These are phyloP conservation scores for Quillaja saponaria DNA, from an alignment of 306 rosid genomes.

Conservation along the genomic window DNA sequence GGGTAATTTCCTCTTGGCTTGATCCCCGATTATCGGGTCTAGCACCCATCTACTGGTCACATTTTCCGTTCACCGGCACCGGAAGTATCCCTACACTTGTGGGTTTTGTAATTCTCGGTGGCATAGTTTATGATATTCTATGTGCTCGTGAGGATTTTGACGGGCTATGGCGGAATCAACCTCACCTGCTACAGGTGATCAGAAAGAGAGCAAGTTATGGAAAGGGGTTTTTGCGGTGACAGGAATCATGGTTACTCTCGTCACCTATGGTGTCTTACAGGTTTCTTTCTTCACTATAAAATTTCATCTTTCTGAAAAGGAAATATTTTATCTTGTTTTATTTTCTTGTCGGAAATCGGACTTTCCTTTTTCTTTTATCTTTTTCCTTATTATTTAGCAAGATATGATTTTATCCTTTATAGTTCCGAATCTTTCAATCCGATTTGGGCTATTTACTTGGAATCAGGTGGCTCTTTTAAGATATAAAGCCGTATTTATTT, in stretches of 20 bases:
- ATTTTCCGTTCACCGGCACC: not conserved
- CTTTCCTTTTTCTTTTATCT: not conserved
- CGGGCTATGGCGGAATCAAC: constrained; percentile 64
- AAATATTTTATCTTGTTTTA: too few relatives aligned
- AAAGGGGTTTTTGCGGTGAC: constrained; percentile 69
- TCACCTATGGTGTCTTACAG: constrained; percentile 93
- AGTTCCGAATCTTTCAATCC: too few relatives aligned
- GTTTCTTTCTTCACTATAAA: constrained; percentile 38
- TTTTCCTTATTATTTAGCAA: not conserved
- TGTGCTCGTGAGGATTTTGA: too few relatives aligned
- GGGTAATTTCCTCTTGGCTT: not conserved
- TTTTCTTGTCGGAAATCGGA: too few relatives aligned
- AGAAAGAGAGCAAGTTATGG: constrained; percentile 49
- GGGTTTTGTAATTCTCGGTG: too few relatives aligned
- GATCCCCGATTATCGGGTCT: constrained; percentile 25
- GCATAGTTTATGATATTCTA: constrained; percentile 30
- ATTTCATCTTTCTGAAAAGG: too few relatives aligned
- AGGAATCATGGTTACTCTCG: constrained; percentile 93
- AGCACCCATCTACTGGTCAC: not conserved
- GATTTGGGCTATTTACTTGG: too few relatives aligned
- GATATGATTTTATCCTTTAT: too few relatives aligned
- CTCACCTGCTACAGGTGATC: constrained; percentile 21
- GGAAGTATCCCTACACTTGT: not conserved
- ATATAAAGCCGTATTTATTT: too few relatives aligned
- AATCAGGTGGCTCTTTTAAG: too few relatives aligned